Conservation (phyloP, 2,329 filamentous ascomycete genomes). For the Verticillium nubilum region DNA sequence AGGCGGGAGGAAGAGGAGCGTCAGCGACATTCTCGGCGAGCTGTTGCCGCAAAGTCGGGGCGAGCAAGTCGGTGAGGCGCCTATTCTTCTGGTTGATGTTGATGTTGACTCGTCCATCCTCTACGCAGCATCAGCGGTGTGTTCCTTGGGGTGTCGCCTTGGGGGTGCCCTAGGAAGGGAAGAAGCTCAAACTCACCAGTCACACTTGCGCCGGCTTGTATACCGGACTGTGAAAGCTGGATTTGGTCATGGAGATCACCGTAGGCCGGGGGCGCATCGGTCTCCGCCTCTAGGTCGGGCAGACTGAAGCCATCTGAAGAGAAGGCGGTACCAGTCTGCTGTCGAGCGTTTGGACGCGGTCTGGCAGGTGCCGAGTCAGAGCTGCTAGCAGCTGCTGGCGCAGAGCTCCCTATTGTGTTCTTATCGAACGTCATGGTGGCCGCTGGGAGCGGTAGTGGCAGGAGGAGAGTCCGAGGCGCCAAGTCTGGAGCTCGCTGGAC, state of each 20-base stretch:
- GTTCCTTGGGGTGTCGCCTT: conserved; percentile 10
- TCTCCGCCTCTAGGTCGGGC: conserved; percentile 32
- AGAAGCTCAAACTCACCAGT: conserved; percentile 34
- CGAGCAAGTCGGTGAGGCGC: conserved; percentile 61
- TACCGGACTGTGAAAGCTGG: conserved; percentile 55
- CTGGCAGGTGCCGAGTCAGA: neutral
- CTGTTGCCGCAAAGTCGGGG: conserved; percentile 56
- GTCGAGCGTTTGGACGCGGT: conserved; percentile 11
- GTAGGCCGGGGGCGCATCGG: conserved; percentile 51
- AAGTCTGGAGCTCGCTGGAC: neutral
- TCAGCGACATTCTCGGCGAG: conserved; percentile 38
- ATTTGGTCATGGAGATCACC: conserved; percentile 51
- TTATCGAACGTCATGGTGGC: conserved; percentile 10
- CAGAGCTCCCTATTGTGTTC: conserved; percentile 3
- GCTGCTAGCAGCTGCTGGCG: neutral
- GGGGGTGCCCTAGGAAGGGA: neutral
- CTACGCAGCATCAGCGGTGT: conserved; percentile 26
- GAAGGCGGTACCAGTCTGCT: conserved; percentile 22
- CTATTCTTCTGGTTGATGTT: conserved; percentile 63
- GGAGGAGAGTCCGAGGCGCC: neutral
- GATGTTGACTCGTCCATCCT: conserved; percentile 74
- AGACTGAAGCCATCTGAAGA: conserved; percentile 33
- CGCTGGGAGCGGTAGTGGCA: neutral
- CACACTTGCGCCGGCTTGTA: conserved; percentile 56
- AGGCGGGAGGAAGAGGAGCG: conserved; percentile 55